Evolutionary conservation across 257 asterid species (phyloP).

Genomic region (Anisodus tanguticus): DNA sequence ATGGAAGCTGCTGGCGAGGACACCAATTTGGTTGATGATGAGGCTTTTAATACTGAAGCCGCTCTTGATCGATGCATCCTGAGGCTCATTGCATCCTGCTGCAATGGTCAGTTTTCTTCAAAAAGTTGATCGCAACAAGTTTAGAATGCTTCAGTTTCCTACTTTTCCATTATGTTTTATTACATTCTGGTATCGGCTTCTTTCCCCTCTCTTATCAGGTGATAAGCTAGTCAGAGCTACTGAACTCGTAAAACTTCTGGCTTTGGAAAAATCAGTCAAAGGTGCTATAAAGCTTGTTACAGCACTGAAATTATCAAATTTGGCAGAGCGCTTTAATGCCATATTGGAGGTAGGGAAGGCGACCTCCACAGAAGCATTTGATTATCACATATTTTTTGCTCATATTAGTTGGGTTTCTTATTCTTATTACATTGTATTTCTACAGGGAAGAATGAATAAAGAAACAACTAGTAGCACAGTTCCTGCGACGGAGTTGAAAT

Average conservation of each 20-base stretch:
- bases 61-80: constrained; percentile 89
- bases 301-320: constrained; percentile 81
- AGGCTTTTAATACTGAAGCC: constrained; percentile 79
- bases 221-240: constrained; percentile 94
- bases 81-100: constrained; percentile 93
- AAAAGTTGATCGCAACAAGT: not conserved
- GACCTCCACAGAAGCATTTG: not conserved
- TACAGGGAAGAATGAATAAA: constrained; percentile 68
- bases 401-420: not conserved
- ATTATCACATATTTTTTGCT: not conserved
- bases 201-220: constrained; percentile 49
- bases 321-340: constrained; percentile 90
- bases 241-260: constrained; percentile 85
- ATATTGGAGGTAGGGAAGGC: constrained; percentile 65
- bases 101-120: constrained; percentile 61
- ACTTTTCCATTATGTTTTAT: constrained; percentile 16
- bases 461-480: constrained; percentile 44
- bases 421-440: constrained; percentile 14
- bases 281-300: constrained; percentile 97
- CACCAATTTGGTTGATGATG: constrained; percentile 73
- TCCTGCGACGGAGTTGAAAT: constrained; percentile 35
- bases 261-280: constrained; percentile 79
- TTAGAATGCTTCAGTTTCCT: not conserved
- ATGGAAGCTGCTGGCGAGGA: constrained; percentile 63
- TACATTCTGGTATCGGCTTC: not conserved